Percentiles rank a stretch among this genome's conserved stretches.
These are phyloP conservation scores for Fusarium chaquense DNA, from an alignment of 2,329 filamentous ascomycete species.

Conservation along the genomic window DNA sequence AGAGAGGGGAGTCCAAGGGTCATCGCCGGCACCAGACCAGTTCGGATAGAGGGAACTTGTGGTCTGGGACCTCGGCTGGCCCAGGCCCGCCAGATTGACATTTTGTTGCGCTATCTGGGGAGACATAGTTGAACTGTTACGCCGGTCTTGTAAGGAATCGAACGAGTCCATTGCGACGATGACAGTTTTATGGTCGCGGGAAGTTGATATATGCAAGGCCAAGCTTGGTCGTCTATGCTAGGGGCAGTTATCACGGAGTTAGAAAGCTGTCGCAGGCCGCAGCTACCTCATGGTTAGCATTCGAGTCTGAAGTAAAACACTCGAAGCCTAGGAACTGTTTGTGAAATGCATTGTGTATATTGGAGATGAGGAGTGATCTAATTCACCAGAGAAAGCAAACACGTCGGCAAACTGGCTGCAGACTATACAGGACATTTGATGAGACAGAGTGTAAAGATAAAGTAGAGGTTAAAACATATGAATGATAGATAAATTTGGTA, in stretches of 20 bases:
- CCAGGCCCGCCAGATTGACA: slow-evolving; percentile 14
- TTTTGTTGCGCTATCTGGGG: slow-evolving; percentile 24
- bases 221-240: slow-evolving; percentile 8
- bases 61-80: slow-evolving; percentile 15
- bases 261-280: not conserved
- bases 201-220: not conserved
- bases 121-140: slow-evolving; percentile 6
- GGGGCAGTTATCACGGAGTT: not conserved
- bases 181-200: not conserved
- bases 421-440: not conserved
- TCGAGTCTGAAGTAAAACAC: not conserved
- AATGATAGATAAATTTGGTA: not conserved
- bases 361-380: not conserved
- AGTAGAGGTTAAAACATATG: not conserved
- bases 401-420: not conserved
- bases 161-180: slow-evolving; percentile 27
- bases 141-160: slow-evolving; percentile 9
- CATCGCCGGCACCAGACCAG: slow-evolving; percentile 53
- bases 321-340: not conserved
- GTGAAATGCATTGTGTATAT: not conserved
- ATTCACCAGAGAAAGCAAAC: not conserved
- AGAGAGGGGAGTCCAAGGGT: slow-evolving; percentile 59
- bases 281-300: slow-evolving; percentile 12
- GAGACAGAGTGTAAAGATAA: not conserved
- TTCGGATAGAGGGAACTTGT: slow-evolving; percentile 14